phyloP scores from a whole-genome alignment of 805 yeast species.

The Middelhovenomyces tepae region DNA sequence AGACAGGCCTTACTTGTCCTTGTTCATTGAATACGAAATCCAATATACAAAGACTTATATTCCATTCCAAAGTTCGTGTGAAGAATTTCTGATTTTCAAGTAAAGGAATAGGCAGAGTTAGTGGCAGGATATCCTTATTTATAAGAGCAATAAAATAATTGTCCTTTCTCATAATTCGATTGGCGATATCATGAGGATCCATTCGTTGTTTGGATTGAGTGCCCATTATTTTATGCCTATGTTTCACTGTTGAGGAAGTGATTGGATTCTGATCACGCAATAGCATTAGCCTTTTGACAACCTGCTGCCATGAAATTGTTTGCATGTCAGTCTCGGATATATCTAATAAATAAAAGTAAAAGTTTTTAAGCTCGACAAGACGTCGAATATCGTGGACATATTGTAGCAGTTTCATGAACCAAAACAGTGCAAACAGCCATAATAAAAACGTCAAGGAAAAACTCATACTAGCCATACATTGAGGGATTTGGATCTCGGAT shows the following conservation, averaged over 20 bases:
- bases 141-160: slow-evolving; percentile 87
- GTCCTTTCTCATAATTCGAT: slow-evolving; percentile 90
- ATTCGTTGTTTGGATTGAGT: slow-evolving; percentile 57
- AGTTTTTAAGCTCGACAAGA: slow-evolving; percentile 64
- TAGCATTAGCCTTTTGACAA: slow-evolving; percentile 65
- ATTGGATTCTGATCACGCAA: slow-evolving; percentile 74
- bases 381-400: slow-evolving; percentile 54
- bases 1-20: slow-evolving; percentile 69
- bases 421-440: slow-evolving; percentile 46
- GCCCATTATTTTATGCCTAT: slow-evolving; percentile 18
- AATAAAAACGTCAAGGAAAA: slow-evolving; percentile 48
- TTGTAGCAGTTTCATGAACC: slow-evolving; percentile 32
- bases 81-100: slow-evolving; percentile 34
- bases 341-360: slow-evolving; percentile 62
- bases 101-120: slow-evolving; percentile 49
- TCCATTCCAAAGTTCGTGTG: slow-evolving; percentile 92
- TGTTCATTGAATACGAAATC: slow-evolving; percentile 76
- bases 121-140: slow-evolving; percentile 65
- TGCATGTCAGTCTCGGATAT: slow-evolving; percentile 77
- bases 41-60: slow-evolving; percentile 74
- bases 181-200: slow-evolving; percentile 91
- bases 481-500: slow-evolving; percentile 36
- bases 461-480: slow-evolving; percentile 40
- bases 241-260: slow-evolving; percentile 32
- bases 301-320: slow-evolving; percentile 87